Conservation (phyloP, 441 rosid genomes). For the Erodium chrysanthum region DNA sequence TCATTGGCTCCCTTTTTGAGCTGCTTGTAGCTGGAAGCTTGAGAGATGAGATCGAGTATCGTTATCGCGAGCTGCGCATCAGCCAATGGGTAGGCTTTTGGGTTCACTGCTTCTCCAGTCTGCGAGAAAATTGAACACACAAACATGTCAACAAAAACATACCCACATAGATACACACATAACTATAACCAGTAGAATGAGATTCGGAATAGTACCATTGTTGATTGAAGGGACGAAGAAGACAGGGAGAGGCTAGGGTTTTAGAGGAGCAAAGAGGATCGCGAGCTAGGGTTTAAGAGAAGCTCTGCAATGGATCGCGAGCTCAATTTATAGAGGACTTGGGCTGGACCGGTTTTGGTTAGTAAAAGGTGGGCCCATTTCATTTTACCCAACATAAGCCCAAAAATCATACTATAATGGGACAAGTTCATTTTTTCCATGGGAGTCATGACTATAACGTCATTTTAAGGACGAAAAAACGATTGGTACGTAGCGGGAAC, state of each 20-base stretch:
- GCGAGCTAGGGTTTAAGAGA: not conserved
- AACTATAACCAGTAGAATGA: not conserved
- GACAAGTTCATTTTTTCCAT: too few relatives aligned
- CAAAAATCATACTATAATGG: too few relatives aligned
- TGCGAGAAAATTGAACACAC: constrained; percentile 20
- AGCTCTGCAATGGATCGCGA: not conserved
- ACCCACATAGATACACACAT: not conserved
- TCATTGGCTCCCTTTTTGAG: constrained; percentile 94
- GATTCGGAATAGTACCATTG: not conserved
- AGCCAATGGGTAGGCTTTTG: constrained; percentile 84
- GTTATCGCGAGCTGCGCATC: constrained; percentile 66
- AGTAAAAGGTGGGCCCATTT: not conserved
- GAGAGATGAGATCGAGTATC: constrained; percentile 82
- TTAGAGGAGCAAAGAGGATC: not conserved
- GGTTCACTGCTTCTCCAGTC: constrained; percentile 74
- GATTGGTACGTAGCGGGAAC: too few relatives aligned
- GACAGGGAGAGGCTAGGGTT: constrained; percentile 5
- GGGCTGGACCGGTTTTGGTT: not conserved
- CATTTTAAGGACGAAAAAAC: too few relatives aligned
- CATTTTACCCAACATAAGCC: too few relatives aligned
- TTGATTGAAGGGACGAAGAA: not conserved
- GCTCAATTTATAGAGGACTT: not conserved
- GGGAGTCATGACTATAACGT: too few relatives aligned
- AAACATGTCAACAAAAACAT: not conserved
- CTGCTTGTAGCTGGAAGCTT: constrained; percentile 89